Base-by-base conservation (phyloP, 306 rosid genomes). In the Cicer yamashitae region DNA sequence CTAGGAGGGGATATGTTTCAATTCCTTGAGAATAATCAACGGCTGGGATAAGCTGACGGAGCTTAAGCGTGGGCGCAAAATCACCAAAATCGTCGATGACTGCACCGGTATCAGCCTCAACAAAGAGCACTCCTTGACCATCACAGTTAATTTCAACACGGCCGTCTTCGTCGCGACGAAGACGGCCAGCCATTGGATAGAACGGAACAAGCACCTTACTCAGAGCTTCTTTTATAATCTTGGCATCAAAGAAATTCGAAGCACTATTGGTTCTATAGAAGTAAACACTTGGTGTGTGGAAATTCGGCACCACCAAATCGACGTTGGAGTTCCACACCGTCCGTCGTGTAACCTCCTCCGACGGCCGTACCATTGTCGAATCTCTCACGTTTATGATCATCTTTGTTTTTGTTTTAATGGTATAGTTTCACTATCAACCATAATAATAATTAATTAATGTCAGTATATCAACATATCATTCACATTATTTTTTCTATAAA, bases 131-230 rank as follows among this genome's bases (percentile, higher is more conserved):
- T 0, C 98, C 97, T 14, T 86, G 88, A 0, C 78, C 97, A 68
- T 78, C 82, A 59, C 96, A 93, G 5, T 89, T 83, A 56, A 93
- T 87, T 88, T 91, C 94, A 7, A 91, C 88, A 46, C 97, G 88
- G 2, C 93, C 96, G 62, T 87, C 90, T 13, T 89, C 92, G 39
- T 91, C 96, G 1, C 89, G 88, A 56, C 84, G 82, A 15, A 89
- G 84, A 0, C 97, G 84, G 1, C 97, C 97, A 0, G 92, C 97
- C 91, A 93, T 91, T 7, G 96, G 96, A 54, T 87, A 93, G 56
- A 93, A 93, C 0, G 88, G 88, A 4, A 89, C 94, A 0, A 93
- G 91, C 5, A 82, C 91, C 77, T 87, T 93, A 60, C 90, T 77
- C 0, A 93, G 84, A 2, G 90, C 92, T 17, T 83, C 86, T 77